Evolutionary conservation across 2,329 filamentous ascomycete genomes (phyloP).

Genomic region (Plectosphaerella cucumerina): DNA sequence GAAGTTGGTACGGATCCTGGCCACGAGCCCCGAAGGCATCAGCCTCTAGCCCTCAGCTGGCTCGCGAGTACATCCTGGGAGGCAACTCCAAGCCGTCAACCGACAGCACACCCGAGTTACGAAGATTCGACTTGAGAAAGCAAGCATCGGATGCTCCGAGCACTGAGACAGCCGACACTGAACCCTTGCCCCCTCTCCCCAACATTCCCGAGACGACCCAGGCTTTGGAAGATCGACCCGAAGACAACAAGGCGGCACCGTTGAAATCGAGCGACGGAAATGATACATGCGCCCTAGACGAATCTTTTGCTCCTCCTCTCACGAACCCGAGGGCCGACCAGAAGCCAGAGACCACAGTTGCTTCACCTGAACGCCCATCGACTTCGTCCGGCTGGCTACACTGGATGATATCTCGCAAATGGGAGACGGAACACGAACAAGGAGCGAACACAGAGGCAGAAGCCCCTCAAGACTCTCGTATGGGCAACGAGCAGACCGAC

Average conservation of each 20-base stretch:
- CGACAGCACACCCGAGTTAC: constrained; percentile 40
- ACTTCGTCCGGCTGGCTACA: constrained; percentile 45
- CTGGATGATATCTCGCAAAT: no score
- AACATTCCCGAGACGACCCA: constrained; percentile 21
- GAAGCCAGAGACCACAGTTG: no score
- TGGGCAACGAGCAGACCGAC: no score
- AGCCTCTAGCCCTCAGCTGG: constrained; percentile 54
- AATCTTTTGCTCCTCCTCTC: no score
- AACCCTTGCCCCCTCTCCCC: constrained; percentile 23
- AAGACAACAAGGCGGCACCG: not conserved
- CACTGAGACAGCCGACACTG: constrained; percentile 21
- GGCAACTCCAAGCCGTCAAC: constrained; percentile 42
- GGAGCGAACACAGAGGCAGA: no score
- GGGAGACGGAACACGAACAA: no score
- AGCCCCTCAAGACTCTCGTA: no score
- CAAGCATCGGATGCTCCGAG: constrained; percentile 20
- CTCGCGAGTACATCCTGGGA: constrained; percentile 57
- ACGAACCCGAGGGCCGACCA: no score
- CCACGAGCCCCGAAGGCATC: constrained; percentile 50
- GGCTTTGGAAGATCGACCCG: not conserved
- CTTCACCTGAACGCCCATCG: no score
- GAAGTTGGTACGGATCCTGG: constrained; percentile 63
- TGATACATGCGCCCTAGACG: not conserved
- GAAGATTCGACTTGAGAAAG: constrained; percentile 44
- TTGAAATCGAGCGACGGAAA: no score